phyloP scores from a whole-genome alignment of 2,329 filamentous ascomycete genomes.

The Calonectria montana region DNA sequence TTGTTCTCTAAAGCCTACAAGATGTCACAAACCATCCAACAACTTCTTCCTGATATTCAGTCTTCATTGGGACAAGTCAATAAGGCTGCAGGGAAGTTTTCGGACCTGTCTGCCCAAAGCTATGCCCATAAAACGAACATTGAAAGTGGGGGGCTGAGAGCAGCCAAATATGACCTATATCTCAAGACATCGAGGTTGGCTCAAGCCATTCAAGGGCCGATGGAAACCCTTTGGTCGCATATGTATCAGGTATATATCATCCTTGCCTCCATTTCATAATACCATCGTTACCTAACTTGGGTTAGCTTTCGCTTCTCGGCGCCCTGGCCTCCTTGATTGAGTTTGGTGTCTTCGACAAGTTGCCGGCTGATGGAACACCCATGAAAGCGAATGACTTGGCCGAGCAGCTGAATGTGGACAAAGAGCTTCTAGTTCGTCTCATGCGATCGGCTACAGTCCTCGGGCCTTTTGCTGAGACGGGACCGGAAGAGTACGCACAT shows the following conservation, averaged over 20 bases:
- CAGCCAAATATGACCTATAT: neutral
- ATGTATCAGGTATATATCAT: neutral
- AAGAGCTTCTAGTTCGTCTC: neutral
- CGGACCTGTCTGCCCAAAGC: neutral
- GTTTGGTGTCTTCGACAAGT: neutral
- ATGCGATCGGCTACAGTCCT: neutral
- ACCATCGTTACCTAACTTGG: neutral
- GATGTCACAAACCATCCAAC: neutral
- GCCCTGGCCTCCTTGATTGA: neutral
- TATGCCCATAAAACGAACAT: neutral
- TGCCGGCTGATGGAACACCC: neutral
- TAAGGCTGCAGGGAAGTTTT: neutral
- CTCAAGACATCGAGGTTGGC: neutral
- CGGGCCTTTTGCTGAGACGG: neutral
- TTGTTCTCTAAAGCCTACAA: neutral
- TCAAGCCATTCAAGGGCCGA: neutral
- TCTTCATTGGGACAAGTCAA: neutral
- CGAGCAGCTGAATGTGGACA: neutral
- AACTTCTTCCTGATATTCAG: neutral
- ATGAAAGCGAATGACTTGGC: neutral
- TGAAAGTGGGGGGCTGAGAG: neutral
- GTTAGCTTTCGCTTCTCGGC: neutral
- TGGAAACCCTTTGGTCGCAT: neutral
- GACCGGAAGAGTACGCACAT: neutral
- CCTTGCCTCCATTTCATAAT: neutral